Base-by-base conservation (phyloP, 2,329 filamentous ascomycete genomes). In the Aureobasidium subglaciale region DNA sequence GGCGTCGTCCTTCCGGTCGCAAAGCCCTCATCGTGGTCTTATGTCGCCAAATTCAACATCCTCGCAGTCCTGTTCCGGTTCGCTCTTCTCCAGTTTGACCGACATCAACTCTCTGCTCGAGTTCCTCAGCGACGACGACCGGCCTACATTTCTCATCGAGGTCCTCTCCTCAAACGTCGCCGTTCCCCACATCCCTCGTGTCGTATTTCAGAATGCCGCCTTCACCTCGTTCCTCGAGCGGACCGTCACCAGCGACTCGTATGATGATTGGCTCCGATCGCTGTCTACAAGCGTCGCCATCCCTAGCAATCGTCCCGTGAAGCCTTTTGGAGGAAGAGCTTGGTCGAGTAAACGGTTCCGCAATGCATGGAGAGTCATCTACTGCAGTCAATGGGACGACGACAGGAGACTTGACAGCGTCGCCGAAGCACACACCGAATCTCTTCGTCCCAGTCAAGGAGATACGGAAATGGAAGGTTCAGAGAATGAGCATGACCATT, bases 281-380 rank as follows among this genome's bases (percentile, higher is more conserved):
- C 34, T 55, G 11, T 46, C 53, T 2, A 38, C 32, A 18, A 32
- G 24, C 16, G 27, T 45, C 34, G 40, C 41, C 15, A 45, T 43
- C 11, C 22, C 38, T 22, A 40, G 30, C 16, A 55, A 25, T 18
- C 38, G 37, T 41, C 25, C 34, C 16, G 48, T 55, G 32, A 46
- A 41, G 29, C 13, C 29, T 3, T 55, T 55, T 6, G 53, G 53
- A 25, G 53, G 53, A 38, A 55, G 41, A 41, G 34, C 29, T n/a
- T 55, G 53, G 53, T 55, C 41, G 13, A 55, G 53, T 24, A 55
- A 55, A 38, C 29, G 30, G 15, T 55, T 55, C 7, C 40, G 41
- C 32, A 43, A 55, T 40, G 40, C 41, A n/a, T 55, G 53, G 53
- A 34, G 53, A 5, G 41, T 55, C 22, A 24, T 55, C 9, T 45